Percentiles rank a stretch among this genome's conserved stretches.
Evolutionary conservation across 176 grass and related monocot genomes (phyloP).

Genomic region (Saccharum officinarum): DNA sequence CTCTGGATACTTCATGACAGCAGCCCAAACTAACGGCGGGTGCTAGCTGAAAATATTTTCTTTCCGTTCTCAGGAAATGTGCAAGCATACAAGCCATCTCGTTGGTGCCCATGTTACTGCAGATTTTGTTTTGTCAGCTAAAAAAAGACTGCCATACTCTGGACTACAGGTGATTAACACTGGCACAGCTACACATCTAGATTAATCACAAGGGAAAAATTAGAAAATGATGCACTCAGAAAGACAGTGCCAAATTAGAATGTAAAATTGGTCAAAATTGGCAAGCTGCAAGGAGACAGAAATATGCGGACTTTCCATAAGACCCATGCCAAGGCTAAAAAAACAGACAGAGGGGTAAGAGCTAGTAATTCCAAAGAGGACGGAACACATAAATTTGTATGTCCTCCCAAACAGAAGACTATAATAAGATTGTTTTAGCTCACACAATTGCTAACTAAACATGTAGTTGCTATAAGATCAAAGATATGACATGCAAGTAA

Average conservation of each 20-base stretch:
- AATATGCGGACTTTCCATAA: not conserved
- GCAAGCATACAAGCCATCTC: not conserved
- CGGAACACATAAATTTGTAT: not conserved
- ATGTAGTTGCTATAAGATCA: conserved; percentile 10
- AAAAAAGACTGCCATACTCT: not conserved
- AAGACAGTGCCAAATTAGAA: not conserved
- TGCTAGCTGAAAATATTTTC: not conserved
- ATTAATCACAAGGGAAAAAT: not conserved
- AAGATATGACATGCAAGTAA: conserved; percentile 27
- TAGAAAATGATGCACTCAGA: not conserved
- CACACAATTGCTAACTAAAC: not conserved
- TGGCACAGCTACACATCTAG: not conserved
- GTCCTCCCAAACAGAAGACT: not conserved
- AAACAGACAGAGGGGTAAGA: not conserved
- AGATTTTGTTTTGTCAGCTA: not conserved
- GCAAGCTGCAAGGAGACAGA: not conserved
- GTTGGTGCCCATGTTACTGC: not conserved
- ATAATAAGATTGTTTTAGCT: conserved; percentile 6
- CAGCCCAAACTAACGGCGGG: not conserved
- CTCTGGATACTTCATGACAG: not conserved
- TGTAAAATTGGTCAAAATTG: not conserved
- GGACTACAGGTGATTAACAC: not conserved
- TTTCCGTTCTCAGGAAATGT: not conserved
- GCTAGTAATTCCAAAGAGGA: not conserved
- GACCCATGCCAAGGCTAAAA: not conserved